These are phyloP conservation scores for Picea sitchensis DNA, from an alignment of 75 land plant species.

Conservation along the genomic window DNA sequence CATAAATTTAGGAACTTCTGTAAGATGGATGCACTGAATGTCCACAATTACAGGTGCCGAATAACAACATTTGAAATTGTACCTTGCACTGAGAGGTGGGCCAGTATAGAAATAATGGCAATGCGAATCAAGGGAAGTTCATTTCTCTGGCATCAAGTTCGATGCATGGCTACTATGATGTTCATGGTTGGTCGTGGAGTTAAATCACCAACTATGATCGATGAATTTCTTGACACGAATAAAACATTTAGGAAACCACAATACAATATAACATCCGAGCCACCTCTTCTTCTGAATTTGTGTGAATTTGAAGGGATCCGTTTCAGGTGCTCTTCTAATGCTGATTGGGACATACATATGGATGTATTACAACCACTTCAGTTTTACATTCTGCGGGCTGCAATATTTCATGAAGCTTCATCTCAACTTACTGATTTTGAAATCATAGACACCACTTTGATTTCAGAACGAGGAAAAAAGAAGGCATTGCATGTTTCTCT, in stretches of 20 bases:
- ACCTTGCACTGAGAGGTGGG: constrained; percentile 38
- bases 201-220: constrained; percentile 64
- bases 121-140: constrained; percentile 70
- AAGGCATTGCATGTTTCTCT: constrained; percentile 55
- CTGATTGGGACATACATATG: constrained; percentile 30
- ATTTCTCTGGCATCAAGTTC: constrained; percentile 96
- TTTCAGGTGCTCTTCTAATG: constrained; percentile 64
- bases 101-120: no score
- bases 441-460: constrained; percentile 13
- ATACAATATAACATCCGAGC: constrained; percentile 78
- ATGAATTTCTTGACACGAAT: constrained; percentile 54
- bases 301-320: constrained; percentile 79
- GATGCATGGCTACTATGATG: constrained; percentile 97
- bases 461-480: constrained; percentile 22
- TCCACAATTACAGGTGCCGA: constrained; percentile 73
- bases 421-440: constrained; percentile 12
- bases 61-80: constrained; percentile 58
- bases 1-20: constrained; percentile 96
- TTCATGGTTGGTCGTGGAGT: constrained; percentile 88
- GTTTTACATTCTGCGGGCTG: constrained; percentile 41
- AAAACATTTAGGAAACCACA: constrained; percentile 74
- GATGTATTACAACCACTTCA: constrained; percentile 48
- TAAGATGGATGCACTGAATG: constrained; percentile 95
- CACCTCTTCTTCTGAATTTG: constrained; percentile 66
- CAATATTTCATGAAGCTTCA: constrained; percentile 54